phyloP scores from a whole-genome alignment of 768 basidiomycete species.

The Leccinum ochraceum region DNA sequence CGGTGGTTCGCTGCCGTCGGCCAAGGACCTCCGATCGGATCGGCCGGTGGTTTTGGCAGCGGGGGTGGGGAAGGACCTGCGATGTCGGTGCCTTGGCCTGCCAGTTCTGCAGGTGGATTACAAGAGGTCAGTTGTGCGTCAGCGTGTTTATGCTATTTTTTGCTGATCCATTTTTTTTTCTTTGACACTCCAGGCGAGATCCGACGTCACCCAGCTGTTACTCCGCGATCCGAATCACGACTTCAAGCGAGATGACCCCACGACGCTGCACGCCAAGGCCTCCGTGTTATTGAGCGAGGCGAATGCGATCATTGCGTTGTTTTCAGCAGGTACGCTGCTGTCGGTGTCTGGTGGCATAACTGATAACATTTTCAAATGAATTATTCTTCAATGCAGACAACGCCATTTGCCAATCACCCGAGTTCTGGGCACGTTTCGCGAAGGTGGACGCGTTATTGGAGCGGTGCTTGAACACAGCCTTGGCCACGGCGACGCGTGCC shows the following conservation, averaged over 20 bases:
- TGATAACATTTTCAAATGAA: not conserved
- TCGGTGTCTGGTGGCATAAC: not conserved
- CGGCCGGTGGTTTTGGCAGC: constrained; percentile 28
- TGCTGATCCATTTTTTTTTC: not conserved
- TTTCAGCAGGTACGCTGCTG: constrained; percentile 28
- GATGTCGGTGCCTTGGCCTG: constrained; percentile 47
- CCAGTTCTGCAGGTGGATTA: constrained; percentile 8
- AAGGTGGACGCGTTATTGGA: constrained; percentile 49
- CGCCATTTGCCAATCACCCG: constrained; percentile 41
- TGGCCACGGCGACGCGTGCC: constrained; percentile 2
- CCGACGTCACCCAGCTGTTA: constrained; percentile 18
- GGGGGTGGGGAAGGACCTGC: not conserved
- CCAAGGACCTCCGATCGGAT: constrained; percentile 24
- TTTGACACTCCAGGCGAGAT: not conserved
- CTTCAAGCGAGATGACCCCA: constrained; percentile 9
- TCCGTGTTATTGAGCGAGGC: constrained; percentile 39
- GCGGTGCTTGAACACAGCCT: constrained; percentile 16
- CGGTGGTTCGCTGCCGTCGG: constrained; percentile 34
- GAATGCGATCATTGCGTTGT: constrained; percentile 27
- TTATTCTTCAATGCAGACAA: constrained; percentile 36
- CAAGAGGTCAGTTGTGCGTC: constrained; percentile 10
- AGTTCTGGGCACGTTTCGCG: constrained; percentile 45
- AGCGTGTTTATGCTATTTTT: not conserved
- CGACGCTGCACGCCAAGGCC: constrained; percentile 26
- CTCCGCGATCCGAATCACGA: constrained; percentile 16